Percentiles rank a stretch among this genome's conserved stretches.
These are phyloP conservation scores for Hymenotorrendiella dingleyae DNA, from an alignment of 2,329 filamentous ascomycete genomes.

Conservation along the genomic window DNA sequence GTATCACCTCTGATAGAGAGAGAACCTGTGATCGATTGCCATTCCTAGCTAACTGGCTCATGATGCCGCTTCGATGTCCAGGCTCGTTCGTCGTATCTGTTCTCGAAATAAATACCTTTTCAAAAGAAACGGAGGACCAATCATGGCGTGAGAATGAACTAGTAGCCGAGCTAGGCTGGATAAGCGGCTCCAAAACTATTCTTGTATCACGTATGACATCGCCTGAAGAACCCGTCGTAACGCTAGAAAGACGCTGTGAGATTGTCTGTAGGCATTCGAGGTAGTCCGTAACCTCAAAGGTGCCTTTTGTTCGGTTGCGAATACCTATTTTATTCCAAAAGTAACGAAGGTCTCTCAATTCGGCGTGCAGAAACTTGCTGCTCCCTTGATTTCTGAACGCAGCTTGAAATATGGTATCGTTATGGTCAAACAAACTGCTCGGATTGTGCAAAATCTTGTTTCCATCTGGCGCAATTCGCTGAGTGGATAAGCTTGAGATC, in stretches of 20 bases:
- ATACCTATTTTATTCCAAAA: conserved; percentile 22
- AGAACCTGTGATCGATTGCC: conserved; percentile 6
- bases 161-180: conserved; percentile 4
- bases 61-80: conserved; percentile 10
- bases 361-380: conserved; percentile 21
- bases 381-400: conserved; percentile 22
- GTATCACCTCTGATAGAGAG: conserved; percentile 16
- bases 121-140: conserved; percentile 10
- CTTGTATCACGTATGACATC: conserved; percentile 8
- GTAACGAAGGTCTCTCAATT: conserved; percentile 8
- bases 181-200: conserved; percentile 14
- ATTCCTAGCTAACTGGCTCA: conserved; percentile 10
- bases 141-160: neutral
- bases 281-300: conserved; percentile 14
- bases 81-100: conserved; percentile 11
- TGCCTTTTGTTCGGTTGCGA: conserved; percentile 7
- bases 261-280: conserved; percentile 18
- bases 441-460: conserved; percentile 11
- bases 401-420: conserved; percentile 21
- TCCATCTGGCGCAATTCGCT: conserved; percentile 19
- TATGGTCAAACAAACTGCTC: conserved; percentile 22
- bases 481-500: neutral
- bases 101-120: conserved; percentile 13
- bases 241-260: neutral
- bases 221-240: conserved; percentile 2